These are phyloP conservation scores for Psidium friedrichsthalianum DNA, from an alignment of 345 rosid genomes.

Conservation along the genomic window DNA sequence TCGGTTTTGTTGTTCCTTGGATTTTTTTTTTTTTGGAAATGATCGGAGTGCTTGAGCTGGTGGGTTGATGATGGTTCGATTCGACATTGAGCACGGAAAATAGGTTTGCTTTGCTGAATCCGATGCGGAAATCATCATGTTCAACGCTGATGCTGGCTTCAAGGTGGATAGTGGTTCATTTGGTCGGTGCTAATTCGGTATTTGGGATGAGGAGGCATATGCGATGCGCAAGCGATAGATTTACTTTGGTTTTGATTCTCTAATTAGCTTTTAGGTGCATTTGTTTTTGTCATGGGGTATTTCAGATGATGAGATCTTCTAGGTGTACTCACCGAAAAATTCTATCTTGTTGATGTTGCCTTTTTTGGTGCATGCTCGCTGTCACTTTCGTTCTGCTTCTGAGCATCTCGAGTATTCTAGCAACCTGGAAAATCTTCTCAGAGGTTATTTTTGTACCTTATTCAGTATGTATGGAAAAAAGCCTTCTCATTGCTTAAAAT, in stretches of 20 bases:
- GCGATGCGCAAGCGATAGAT: neutral
- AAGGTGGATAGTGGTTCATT: neutral
- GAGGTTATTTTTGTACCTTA: neutral
- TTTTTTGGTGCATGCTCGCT: neutral
- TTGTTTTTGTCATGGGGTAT: neutral
- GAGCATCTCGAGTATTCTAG: neutral
- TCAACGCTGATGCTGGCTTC: neutral
- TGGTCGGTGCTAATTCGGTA: neutral
- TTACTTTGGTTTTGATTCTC: neutral
- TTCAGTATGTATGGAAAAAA: neutral
- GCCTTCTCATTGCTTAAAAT: neutral
- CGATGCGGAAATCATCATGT: neutral
- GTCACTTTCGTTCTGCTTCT: neutral
- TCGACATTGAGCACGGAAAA: neutral
- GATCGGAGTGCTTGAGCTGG: neutral
- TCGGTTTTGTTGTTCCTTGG: slow-evolving; percentile 10
- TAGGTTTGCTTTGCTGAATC: neutral
- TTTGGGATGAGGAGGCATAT: neutral
- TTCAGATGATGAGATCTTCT: neutral
- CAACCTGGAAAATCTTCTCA: neutral
- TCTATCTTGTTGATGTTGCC: neutral
- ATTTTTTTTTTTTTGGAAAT: neutral
- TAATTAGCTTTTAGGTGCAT: neutral
- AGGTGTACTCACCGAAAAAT: neutral
- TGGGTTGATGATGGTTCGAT: neutral